phyloP scores from a whole-genome alignment of 2,329 filamentous ascomycete genomes.

The Xylaria multiplex region DNA sequence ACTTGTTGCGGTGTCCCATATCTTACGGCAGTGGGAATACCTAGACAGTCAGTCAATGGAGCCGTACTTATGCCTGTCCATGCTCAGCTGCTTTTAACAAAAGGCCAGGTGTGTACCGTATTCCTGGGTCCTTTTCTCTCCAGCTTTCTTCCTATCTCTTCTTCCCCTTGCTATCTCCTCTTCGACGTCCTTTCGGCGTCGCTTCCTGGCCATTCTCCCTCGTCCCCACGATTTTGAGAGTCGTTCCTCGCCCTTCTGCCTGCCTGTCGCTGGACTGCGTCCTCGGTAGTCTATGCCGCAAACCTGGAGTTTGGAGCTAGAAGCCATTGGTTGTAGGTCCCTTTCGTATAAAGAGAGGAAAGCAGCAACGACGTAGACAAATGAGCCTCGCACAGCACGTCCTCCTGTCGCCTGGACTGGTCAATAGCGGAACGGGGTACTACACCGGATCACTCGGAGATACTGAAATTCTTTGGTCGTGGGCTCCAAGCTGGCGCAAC shows the following conservation, averaged over 20 bases:
- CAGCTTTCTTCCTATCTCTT: conserved; percentile 24
- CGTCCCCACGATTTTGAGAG: conserved; percentile 6
- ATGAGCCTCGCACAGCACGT: conserved; percentile 34
- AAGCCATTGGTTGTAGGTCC: conserved; percentile 25
- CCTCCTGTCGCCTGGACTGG: conserved; percentile 23
- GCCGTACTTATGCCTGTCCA: conserved; percentile 31
- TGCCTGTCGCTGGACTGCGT: conserved; percentile 25
- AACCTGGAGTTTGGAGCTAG: conserved; percentile 31
- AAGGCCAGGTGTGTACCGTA: conserved; percentile 46
- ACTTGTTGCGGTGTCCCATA: conserved; percentile 22
- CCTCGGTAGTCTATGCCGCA: conserved; percentile 39
- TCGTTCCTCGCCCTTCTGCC: conserved; percentile 17
- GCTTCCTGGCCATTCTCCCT: not conserved
- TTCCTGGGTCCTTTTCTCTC: conserved; percentile 45
- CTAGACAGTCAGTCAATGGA: conserved; percentile 29
- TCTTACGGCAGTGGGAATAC: conserved; percentile 29
- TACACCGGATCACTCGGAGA: conserved; percentile 26
- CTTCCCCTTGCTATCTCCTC: conserved; percentile 34
- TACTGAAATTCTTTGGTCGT: conserved; percentile 20
- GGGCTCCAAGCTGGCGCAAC: conserved; percentile 38
- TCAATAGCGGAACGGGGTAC: conserved; percentile 22
- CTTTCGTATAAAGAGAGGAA: conserved; percentile 21
- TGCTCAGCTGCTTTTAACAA: conserved; percentile 44
- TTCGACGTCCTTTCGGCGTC: conserved; percentile 31
- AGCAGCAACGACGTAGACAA: conserved; percentile 23